Evolutionary conservation across 2,329 filamentous ascomycete genomes (phyloP), one percentile per base, ranked within the genome.

Genomic region (Ceratocystiopsis brevicomis): DNA sequence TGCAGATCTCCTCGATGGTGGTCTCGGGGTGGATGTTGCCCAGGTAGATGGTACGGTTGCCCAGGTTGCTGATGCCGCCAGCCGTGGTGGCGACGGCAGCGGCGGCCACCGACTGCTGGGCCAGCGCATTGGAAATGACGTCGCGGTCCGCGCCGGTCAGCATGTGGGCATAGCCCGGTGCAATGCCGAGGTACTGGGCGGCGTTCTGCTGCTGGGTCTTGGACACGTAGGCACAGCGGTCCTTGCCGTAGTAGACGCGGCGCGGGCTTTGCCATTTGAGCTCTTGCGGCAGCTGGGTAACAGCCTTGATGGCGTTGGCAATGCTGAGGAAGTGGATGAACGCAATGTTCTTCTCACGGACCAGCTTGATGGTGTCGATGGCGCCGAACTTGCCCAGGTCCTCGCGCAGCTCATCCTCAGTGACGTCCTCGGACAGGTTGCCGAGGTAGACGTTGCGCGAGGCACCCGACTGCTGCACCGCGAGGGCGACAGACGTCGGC

Each of bases 181-280:
- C 86, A 54, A 98, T 98, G 44, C 90, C 90, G 19, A 98, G 73
- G 59, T 96, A 98, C 62, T 98, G 90, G 33, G 90, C 90, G 9
- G 90, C 90, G 55, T 98, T 98, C 63, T 98, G 90, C 66, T 98
- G 90, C 64, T 98, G 90, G 0, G 90, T 98, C 73, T 98, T 98
- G 47, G 90, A 98, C 42, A 98, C 88, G 55, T 98, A 98, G 16
- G 90, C 90, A 56, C 90, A 98, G 48, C 90, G 77, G 59, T 98
- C 90, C 68, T 98, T 98, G 61, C 90, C 90, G 55, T 98, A 98
- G 71, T 94, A 96, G 12, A 98, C 90, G 43, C 90, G 82, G 51
- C 86, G 82, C 42, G 90, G 90, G 10, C 86, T 75, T 61, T 95
- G 87, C 90, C 90, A 98, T 64, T 94, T 95, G 35, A 82, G 69